Base-by-base conservation (phyloP, 768 basidiomycete species). In the Hemileccinum rubropunctum region DNA sequence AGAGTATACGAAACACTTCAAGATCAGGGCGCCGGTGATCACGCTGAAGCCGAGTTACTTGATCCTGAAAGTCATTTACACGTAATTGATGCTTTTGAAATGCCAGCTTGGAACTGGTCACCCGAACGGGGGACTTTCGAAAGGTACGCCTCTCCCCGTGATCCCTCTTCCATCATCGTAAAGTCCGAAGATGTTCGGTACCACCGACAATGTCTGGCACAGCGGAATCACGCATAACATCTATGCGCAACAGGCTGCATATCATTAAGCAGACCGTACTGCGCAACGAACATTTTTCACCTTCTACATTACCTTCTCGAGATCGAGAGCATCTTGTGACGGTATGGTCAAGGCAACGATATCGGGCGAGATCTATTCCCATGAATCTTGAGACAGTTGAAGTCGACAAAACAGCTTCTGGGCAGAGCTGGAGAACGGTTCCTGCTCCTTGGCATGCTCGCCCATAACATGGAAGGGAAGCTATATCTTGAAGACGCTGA, bases 281-380 rank as follows among this genome's bases (percentile, higher is more conserved):
- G 34, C 78, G 97, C 35, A 98, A 98, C 62, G 97, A 99, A 64
- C 94, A 98, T 67, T 99, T 99, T 70, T 92, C 92, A 2, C 95
- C 97, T 3, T 95, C 95, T 6, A 94, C 93, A 0, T 70, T 98
- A 34, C 90, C 93, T 36, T 94, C 92, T 14, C 81, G 84, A 45
- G 91, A 98, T 68, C 75, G 93, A 51, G 85, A 87, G 53, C 83
- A 84, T 48, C 84, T 97, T 48, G 85, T 98, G 40, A 97, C 95
- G 54, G 92, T 91, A 62, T 57, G 83, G 53, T 48, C 50, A 55
- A 39, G 44, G 46, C 50, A 51, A 35, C 51, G 40, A 44, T 54
- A 42, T 53, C 42, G 21, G 20, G 30, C 50, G 44, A 40, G 47
- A 42, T 54, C 40, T 45, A 47, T 58, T 55, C 63, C 51, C 56